Base-by-base conservation (phyloP, 1,284 basidiomycete species). In the Ceratorhiza oryzae-sativae region DNA sequence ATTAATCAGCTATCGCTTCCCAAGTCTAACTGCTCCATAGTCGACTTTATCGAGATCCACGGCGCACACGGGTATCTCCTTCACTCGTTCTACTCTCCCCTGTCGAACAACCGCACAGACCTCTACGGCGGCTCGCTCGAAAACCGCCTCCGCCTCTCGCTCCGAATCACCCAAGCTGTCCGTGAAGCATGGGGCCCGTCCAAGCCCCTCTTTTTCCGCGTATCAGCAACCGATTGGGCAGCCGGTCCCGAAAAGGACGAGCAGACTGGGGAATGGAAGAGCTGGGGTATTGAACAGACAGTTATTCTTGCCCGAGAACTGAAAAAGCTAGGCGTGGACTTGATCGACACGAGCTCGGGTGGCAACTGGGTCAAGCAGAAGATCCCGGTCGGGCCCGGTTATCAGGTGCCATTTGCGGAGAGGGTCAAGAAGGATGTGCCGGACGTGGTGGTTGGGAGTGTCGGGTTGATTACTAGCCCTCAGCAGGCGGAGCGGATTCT, bases 11-110 rank as follows among this genome's bases (percentile, higher is more conserved):
- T 39, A 39, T 62, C 27, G 15, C 27, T 30, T 0, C 6, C 20
- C 79, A 5, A 80, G 15, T 25, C 41, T 23, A 15, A 27, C 80
- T 2, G 79, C 3, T n/a, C 25, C 53, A 41, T 48, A 88, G 87
- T 88, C 78, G 93, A 96, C 80, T 93, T 91, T 76, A 89, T 96
- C 73, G 92, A 96, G 79, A 78, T 93, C 23, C 92, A 93, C 79
- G 86, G 83, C 67, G 87, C 90, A 0, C 91, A 94, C 77, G 87
- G 89, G 23, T 90, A 90, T 79, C 83, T 90, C 27, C 32, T 88
- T 5, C 86, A 88, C 78, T 78, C 80, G 41, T 93, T 92, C 79
- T 77, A 88, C 18, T 91, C 88, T 6, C 91, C 92, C 0, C 77
- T 92, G 34, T 89, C 88, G 46, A 94, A 94, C 82, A 79, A 79